phyloP scores from a whole-genome alignment of 176 grass and related monocot genomes.

The Secale cereale region DNA sequence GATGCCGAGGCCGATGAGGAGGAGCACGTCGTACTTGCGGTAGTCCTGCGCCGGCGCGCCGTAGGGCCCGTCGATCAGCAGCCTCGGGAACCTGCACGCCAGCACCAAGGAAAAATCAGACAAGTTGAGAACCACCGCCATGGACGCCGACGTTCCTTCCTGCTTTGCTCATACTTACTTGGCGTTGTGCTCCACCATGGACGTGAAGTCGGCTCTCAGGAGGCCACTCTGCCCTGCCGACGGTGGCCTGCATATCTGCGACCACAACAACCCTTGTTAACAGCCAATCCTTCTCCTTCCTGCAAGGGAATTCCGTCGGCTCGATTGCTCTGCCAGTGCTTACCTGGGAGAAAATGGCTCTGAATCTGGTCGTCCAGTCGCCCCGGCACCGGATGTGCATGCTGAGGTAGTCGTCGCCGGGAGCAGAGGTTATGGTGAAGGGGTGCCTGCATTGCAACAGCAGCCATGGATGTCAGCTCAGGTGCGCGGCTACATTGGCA shows the following conservation, averaged over 20 bases:
- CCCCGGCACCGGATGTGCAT: slow-evolving; percentile 89
- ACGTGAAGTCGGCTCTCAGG: slow-evolving; percentile 57
- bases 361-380: slow-evolving; percentile 81
- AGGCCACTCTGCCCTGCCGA: slow-evolving; percentile 57
- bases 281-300: too few relatives aligned
- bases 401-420: slow-evolving; percentile 80
- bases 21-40: slow-evolving; percentile 90
- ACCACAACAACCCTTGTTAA: too few relatives aligned
- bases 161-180: slow-evolving; percentile 9
- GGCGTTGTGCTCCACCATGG: slow-evolving; percentile 26
- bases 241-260: slow-evolving; percentile 57
- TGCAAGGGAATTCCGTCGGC: too few relatives aligned
- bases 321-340: too few relatives aligned
- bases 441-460: slow-evolving; percentile 52
- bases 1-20: slow-evolving; percentile 95
- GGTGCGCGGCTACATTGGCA: background rate
- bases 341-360: slow-evolving; percentile 52
- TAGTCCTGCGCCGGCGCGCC: slow-evolving; percentile 96
- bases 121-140: background rate
- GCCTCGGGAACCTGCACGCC: slow-evolving; percentile 46
- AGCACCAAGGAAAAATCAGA: background rate
- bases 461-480: background rate
- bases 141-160: too few relatives aligned
- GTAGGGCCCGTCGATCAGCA: slow-evolving; percentile 88
- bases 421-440: slow-evolving; percentile 95